Evolutionary conservation across 768 basidiomycete genomes (phyloP).

Genomic region (Tricholoma sp.): DNA sequence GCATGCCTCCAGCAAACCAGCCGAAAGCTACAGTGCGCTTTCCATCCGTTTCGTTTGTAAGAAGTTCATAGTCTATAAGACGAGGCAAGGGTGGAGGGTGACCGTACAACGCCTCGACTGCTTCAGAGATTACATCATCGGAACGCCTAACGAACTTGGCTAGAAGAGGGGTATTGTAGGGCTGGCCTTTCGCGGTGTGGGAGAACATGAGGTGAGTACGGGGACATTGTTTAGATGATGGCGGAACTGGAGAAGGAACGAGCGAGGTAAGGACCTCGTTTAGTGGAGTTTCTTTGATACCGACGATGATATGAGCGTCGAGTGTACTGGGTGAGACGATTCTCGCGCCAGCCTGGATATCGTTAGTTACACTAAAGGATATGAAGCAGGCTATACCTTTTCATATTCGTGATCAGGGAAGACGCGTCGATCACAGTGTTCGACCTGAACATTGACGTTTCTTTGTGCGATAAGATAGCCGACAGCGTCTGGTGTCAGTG

Average conservation of each 20-base stretch:
- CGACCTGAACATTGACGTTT: constrained; percentile 64
- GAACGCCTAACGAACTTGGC: constrained; percentile 47
- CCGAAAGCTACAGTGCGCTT: constrained; percentile 88
- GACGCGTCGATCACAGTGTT: constrained; percentile 71
- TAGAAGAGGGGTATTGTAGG: constrained; percentile 79
- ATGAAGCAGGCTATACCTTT: constrained; percentile 37
- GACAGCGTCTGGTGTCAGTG: constrained; percentile 75
- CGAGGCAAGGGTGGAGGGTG: constrained; percentile 30
- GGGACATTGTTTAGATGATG: background rate
- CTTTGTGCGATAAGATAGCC: constrained; percentile 49
- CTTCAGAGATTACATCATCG: background rate
- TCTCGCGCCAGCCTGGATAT: constrained; percentile 68
- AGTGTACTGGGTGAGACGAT: constrained; percentile 48
- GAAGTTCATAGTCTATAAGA: constrained; percentile 82
- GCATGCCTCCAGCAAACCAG: constrained; percentile 84
- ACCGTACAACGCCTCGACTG: background rate
- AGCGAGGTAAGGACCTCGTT: constrained; percentile 49
- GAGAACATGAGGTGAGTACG: constrained; percentile 90
- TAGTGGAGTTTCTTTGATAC: constrained; percentile 86
- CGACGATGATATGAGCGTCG: constrained; percentile 70
- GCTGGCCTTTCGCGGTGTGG: constrained; percentile 84
- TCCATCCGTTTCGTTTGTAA: constrained; percentile 49
- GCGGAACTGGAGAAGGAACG: constrained; percentile 20
- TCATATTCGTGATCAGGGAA: constrained; percentile 60
- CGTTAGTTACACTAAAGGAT: background rate